Evolutionary conservation across 2,329 filamentous ascomycete genomes (phyloP).

Genomic region (Cladosporium sp.): DNA sequence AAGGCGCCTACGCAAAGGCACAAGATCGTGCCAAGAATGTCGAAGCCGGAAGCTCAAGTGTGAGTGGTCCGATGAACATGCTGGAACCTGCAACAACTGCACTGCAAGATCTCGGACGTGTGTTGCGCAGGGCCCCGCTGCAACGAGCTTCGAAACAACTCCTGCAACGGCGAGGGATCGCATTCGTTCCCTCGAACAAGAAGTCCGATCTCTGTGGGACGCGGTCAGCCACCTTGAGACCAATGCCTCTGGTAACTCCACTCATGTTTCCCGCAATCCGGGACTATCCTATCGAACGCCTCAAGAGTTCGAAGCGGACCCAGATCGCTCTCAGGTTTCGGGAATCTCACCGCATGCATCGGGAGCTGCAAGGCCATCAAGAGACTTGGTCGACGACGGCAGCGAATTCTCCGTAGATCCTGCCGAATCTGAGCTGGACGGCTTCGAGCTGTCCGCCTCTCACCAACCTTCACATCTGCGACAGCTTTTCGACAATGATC

Average conservation of each 20-base stretch:
- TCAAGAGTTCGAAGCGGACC: not conserved
- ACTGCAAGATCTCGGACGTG: constrained; percentile 6
- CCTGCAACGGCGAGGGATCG: constrained; percentile 3
- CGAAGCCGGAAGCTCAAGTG: not conserved
- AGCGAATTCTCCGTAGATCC: not conserved
- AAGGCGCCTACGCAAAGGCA: not conserved
- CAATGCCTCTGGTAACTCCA: constrained; percentile 10
- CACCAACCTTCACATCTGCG: constrained; percentile 27
- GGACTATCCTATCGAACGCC: not conserved
- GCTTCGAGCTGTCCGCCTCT: constrained; percentile 16
- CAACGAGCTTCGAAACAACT: not conserved
- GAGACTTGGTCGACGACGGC: not conserved
- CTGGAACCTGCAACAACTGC: constrained; percentile 1
- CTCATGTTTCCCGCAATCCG: not conserved
- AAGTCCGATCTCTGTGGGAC: constrained; percentile 19
- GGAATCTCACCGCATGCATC: not conserved
- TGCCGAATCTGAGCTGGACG: constrained; percentile 6
- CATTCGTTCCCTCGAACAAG: constrained; percentile 16
- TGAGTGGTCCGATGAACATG: not conserved
- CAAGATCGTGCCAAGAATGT: constrained; percentile 1
- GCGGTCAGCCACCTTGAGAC: constrained; percentile 18
- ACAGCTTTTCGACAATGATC: constrained; percentile 30
- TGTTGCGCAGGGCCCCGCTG: not conserved
- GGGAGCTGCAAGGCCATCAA: not conserved
- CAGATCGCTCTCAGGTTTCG: not conserved